Evolutionary conservation across 257 asterid species (phyloP), one percentile per base, ranked within the genome.

Genomic region (Verbascum thapsus): DNA sequence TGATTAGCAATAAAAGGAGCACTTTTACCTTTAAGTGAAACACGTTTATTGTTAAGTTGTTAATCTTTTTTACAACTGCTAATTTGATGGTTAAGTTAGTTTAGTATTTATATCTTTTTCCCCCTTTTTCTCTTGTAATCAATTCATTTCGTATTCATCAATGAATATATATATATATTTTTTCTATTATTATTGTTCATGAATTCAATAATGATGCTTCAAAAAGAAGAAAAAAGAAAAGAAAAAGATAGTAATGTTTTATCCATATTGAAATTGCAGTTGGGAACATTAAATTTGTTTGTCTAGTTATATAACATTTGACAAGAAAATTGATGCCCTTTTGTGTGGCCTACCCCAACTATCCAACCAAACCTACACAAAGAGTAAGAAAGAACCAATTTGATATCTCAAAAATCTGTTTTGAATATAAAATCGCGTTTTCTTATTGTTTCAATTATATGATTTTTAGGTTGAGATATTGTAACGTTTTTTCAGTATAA

Each of bases 261-360:
- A 26, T 26, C 32, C 32, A 35, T 8, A 13, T 39, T 3, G 44
- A 11, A 9, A 39, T 39, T 7, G 67, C 61, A 49, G 67, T 49
- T 68, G 73, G 23, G 53, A 38, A 38, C 60, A 48, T 48, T 68
- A 22, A 57, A 66, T 26, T 26, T 26, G 42, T 18, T 57, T 66
- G 55, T 19, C 22, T 11, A 16, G 23, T 52, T 64, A 6, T 20
- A 42, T 44, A 30, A 66, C 32, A 17, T 17, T 16, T 30, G 41
- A 26, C 8, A 42, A 17, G 22, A 58, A 18, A 50, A 30, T 4
- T 15, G 35, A 10, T 56, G 54, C 16, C 26, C 20, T 49, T 53
- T 41, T 15, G 26, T 11, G 61, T 4, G 37, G 26, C 59, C 62
- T 54, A 53, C 62, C 17, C 53, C 62, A 64, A 64, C 70, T 11